Evolutionary conservation across 2,329 filamentous ascomycete species (phyloP), one percentile per base, ranked within the genome.

Genomic region (Westerdykella sp.): DNA sequence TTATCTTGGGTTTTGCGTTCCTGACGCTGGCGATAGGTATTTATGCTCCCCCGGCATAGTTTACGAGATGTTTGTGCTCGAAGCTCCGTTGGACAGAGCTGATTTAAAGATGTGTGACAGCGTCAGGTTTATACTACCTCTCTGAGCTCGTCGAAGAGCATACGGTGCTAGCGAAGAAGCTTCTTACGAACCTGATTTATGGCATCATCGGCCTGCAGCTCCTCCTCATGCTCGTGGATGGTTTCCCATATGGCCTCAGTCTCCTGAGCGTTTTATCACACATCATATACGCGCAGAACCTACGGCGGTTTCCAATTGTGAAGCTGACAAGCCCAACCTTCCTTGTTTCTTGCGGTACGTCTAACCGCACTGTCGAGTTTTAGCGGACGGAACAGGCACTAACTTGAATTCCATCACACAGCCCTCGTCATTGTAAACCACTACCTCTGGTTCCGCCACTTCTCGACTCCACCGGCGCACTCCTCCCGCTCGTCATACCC

Each of bases 111-210:
- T 9, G 12, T 38, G 11, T 10, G 15, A 40, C 59, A 87, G 93
- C 93, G 32, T 96, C 89, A n/a, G 93, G 93, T 31, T 81, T 98
- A 21, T 98, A 98, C 73, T 98, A 98, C 68, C 84, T 98, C 42
- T 96, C 91, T 18, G 93, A 98, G 68, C 82, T 97, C 12, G 93
- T 98, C 48, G 93, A 98, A 71, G 93, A 98, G 68, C 91, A 98
- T 65, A 96, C 91, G 4, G 91, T 97, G 10, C 70, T 95, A 49
- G 86, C 90, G 11, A 95, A 95, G 65, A 87, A 84, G 44, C 73
- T 96, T n/a, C 76, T 98, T 41, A 85, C 79, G 28, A 83, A 81
- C 34, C 75, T 97, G 43, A 96, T 97, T 59, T 95, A 95, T 71
- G 73, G 71, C 49, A 81, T 95, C 51, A 84, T 96, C 48, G 77